Conservation (phyloP, 2,329 filamentous ascomycete genomes). For the Hymenoscyphus repandus region DNA sequence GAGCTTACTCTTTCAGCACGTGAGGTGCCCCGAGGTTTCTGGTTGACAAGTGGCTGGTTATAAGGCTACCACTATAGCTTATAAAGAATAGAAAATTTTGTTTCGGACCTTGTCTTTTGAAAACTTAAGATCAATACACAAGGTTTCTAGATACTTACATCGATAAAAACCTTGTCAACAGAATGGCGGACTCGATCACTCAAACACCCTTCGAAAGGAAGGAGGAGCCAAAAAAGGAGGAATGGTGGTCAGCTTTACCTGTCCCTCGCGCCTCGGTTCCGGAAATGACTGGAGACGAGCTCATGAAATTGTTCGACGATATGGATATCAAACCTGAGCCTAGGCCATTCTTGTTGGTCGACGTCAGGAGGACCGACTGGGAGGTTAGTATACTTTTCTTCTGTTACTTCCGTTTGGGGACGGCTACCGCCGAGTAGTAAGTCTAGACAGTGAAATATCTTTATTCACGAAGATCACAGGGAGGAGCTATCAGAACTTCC, state of each 20-base stretch:
- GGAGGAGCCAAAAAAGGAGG: constrained; percentile 8
- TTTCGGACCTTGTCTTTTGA: no score
- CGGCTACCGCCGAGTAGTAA: not conserved
- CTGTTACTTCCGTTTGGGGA: not conserved
- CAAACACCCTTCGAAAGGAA: not conserved
- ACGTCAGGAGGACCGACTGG: constrained; percentile 49
- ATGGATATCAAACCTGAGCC: constrained; percentile 28
- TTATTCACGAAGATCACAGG: constrained; percentile 32
- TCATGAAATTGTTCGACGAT: constrained; percentile 38
- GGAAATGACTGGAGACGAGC: constrained; percentile 36
- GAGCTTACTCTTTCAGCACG: no score
- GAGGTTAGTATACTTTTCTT: constrained; percentile 29
- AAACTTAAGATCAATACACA: no score
- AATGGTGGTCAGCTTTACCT: constrained; percentile 35
- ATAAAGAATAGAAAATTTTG: no score
- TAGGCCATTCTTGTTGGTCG: constrained; percentile 42
- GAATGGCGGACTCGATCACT: not conserved
- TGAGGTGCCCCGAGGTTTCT: not conserved
- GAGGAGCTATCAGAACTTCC: constrained; percentile 54
- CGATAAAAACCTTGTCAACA: no score
- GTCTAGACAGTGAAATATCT: not conserved
- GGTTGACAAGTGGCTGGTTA: no score
- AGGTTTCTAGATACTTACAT: no score
- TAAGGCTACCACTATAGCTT: no score
- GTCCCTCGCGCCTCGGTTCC: constrained; percentile 37